Evolutionary conservation across 768 basidiomycete genomes (phyloP).

Genomic region (Pisolithus microcarpus): DNA sequence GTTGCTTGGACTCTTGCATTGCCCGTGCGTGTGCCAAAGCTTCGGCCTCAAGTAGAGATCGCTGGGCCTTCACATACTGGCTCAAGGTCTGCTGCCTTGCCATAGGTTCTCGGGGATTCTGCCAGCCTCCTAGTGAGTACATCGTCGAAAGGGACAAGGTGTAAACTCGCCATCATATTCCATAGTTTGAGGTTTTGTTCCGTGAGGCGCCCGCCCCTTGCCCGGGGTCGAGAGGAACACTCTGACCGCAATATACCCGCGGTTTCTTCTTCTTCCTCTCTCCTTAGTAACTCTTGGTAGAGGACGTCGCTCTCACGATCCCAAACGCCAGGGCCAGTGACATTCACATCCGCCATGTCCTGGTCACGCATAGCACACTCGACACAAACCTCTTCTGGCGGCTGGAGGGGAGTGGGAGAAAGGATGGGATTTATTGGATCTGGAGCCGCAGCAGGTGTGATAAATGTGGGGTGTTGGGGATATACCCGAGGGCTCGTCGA

Average conservation of each 20-base stretch:
- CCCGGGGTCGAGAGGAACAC: slow-evolving; percentile 50
- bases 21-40: slow-evolving; percentile 70
- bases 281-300: slow-evolving; percentile 67
- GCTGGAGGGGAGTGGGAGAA: slow-evolving; percentile 43
- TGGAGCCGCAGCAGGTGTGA: slow-evolving; percentile 48
- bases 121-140: slow-evolving; percentile 6
- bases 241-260: slow-evolving; percentile 42
- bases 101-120: slow-evolving; percentile 90
- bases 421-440: slow-evolving; percentile 58
- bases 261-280: slow-evolving; percentile 65
- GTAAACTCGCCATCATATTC: slow-evolving; percentile 58
- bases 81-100: slow-evolving; percentile 79
- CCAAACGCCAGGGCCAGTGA: slow-evolving; percentile 82
- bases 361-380: slow-evolving; percentile 99
- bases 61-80: slow-evolving; percentile 76
- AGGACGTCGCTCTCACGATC: slow-evolving; percentile 80
- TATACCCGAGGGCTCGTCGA: slow-evolving; percentile 61
- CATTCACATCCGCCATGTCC: slow-evolving; percentile 95
- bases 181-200: slow-evolving; percentile 79
- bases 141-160: slow-evolving; percentile 3
- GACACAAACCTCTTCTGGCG: slow-evolving; percentile 80
- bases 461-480: slow-evolving; percentile 72
- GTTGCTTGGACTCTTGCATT: slow-evolving; percentile 66
- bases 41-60: slow-evolving; percentile 75
- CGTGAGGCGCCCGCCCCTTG: slow-evolving; percentile 62